phyloP scores from a whole-genome alignment of 345 rosid genomes.

The Theobroma cacao region DNA sequence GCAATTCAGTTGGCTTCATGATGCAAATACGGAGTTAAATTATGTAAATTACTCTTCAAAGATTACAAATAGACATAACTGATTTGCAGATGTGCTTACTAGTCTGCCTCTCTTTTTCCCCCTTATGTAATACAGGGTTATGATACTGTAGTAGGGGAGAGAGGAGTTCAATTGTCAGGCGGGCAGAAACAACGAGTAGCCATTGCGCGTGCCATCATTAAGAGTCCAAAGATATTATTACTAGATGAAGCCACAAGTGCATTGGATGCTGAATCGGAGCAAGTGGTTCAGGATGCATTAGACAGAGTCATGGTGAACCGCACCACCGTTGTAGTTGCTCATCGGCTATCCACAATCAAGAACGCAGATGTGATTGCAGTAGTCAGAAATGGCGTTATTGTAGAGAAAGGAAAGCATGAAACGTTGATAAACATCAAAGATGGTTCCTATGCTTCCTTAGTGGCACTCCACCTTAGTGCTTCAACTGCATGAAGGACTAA shows the following conservation, averaged over 20 bases:
- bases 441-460: constrained; percentile 62
- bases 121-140: constrained; percentile 46
- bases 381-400: constrained; percentile 54
- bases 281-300: constrained; percentile 68
- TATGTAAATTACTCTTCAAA: neutral
- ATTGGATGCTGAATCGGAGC: constrained; percentile 67
- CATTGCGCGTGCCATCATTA: constrained; percentile 71
- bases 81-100: neutral
- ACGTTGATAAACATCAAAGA: constrained; percentile 40
- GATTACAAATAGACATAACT: neutral
- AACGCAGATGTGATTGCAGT: constrained; percentile 64
- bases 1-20: neutral
- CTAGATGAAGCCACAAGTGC: constrained; percentile 80
- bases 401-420: constrained; percentile 67
- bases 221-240: constrained; percentile 58
- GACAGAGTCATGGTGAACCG: constrained; percentile 57
- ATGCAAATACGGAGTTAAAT: neutral
- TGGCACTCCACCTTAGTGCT: constrained; percentile 50
- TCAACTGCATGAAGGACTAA: constrained; percentile 7
- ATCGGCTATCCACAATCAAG: constrained; percentile 59
- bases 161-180: constrained; percentile 70
- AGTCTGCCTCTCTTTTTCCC: neutral
- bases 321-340: constrained; percentile 65
- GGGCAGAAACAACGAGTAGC: constrained; percentile 85
- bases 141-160: constrained; percentile 65